Evolutionary conservation across 441 rosid species (phyloP).

Genomic region (Erodium chrysanthum): DNA sequence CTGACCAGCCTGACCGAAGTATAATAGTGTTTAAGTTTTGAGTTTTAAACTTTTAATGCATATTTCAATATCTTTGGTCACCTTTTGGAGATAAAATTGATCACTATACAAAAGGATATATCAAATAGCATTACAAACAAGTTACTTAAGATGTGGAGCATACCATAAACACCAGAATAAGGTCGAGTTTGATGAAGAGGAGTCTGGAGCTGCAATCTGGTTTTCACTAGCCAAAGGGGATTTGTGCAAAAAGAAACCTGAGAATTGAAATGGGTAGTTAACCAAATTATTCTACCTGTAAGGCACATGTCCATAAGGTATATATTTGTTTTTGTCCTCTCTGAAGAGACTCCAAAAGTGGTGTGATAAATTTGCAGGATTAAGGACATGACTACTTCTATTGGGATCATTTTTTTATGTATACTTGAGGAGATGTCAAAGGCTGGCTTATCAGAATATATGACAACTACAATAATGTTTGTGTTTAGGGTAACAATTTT

Average conservation of each 20-base stretch:
- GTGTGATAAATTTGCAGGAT: neutral
- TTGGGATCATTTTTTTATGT: no score
- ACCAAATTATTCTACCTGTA: constrained; percentile 7
- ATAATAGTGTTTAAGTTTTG: neutral
- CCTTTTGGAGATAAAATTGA: constrained; percentile 19
- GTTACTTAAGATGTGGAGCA: constrained; percentile 31
- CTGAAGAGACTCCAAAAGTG: neutral
- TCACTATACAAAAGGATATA: constrained; percentile 21
- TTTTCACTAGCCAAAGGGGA: constrained; percentile 90
- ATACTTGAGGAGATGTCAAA: neutral
- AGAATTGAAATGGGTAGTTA: constrained; percentile 15
- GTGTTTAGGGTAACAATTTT: neutral
- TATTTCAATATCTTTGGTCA: neutral
- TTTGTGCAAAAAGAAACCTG: constrained; percentile 88
- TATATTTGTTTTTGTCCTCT: neutral
- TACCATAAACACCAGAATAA: constrained; percentile 77
- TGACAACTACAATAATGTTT: neutral
- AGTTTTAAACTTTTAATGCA: neutral
- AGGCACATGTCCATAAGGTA: neutral
- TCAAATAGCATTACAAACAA: constrained; percentile 25
- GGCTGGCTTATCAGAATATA: neutral
- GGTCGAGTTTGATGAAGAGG: constrained; percentile 63
- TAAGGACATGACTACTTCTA: neutral
- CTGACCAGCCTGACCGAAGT: neutral
- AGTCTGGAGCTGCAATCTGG: constrained; percentile 88